Base-by-base conservation (phyloP, 768 basidiomycete genomes). In the Heimioporus sp. region DNA sequence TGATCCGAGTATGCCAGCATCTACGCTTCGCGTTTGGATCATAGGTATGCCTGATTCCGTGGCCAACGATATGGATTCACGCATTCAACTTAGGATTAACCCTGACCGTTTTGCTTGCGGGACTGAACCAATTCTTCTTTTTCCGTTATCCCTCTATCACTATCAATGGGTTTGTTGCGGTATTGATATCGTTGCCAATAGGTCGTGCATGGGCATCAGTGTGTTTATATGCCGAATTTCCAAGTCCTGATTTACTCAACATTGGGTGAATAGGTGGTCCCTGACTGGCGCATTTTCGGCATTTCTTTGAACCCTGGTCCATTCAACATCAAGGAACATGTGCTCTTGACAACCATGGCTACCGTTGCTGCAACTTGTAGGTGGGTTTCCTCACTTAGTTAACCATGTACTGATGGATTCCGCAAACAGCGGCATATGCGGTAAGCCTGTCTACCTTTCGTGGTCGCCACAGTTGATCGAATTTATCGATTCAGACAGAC, bases 61-160 rank as follows among this genome's bases (percentile, higher is more conserved):
- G 6, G 10, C 15, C 8, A 0, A 21, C 1, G 5, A 5, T 19
- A 1, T 21, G 0, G 5, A 30, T 42, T 57, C 4, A 64, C 28
- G 1, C 21, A 19, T 10, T 15, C 4, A 28, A 1, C 40, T 68
- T 28, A 28, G 69, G 66, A 2, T 53, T 82, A 2, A 20, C 66
- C 0, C 84, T 80, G 77, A 73, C 83, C 0, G 69, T 85, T 56
- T 19, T 90, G 45, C 74, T 90, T 19, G 77, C 87, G 0, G 85
- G 87, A 39, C 74, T 89, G 73, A 90, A 90, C 67, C 87, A 88
- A 60, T 89, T 87, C 70, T 88, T 89, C 68, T 85, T 78, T 66
- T 80, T 88, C 57, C 80, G 87, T 28, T 88, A 80, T 60, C 87
- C 86, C 5, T 68, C 73, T 15, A 67, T 73, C 41, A 17, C 19